Conservation (phyloP, 176 grass and related monocot species). For the Oryza meridionalis region DNA sequence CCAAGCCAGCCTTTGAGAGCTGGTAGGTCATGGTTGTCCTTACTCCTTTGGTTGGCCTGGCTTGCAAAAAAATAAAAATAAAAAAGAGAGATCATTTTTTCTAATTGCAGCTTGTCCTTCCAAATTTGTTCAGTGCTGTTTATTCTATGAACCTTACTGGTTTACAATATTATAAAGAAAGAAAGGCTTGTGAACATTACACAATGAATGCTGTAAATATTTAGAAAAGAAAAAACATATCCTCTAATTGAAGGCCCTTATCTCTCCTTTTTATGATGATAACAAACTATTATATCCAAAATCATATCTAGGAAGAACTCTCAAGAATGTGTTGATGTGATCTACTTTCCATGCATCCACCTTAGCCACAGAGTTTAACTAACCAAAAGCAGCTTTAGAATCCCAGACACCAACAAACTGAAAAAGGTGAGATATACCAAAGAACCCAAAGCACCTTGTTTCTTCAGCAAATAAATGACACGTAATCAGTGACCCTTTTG, state of each 20-base stretch:
- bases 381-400: constrained; percentile 19
- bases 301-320: constrained; percentile 6
- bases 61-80: background rate
- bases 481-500: constrained; percentile 15
- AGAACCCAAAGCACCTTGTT: constrained; percentile 26
- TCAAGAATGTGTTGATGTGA: constrained; percentile 36
- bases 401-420: constrained; percentile 19
- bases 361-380: constrained; percentile 14
- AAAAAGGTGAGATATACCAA: constrained; percentile 31
- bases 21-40: constrained; percentile 16
- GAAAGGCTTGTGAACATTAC: background rate
- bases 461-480: constrained; percentile 36
- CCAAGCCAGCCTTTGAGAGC: background rate
- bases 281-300: constrained; percentile 6
- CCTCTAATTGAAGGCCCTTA: background rate
- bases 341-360: background rate
- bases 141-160: background rate
- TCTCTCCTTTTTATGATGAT: background rate
- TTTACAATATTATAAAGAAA: background rate
- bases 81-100: background rate
- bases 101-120: background rate
- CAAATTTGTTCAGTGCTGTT: constrained; percentile 1
- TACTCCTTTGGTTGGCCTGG: constrained; percentile 11
- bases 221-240: background rate
- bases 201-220: background rate